Evolutionary conservation across 768 basidiomycete species (phyloP), one percentile per base, ranked within the genome.

Genomic region (Mycena pura): DNA sequence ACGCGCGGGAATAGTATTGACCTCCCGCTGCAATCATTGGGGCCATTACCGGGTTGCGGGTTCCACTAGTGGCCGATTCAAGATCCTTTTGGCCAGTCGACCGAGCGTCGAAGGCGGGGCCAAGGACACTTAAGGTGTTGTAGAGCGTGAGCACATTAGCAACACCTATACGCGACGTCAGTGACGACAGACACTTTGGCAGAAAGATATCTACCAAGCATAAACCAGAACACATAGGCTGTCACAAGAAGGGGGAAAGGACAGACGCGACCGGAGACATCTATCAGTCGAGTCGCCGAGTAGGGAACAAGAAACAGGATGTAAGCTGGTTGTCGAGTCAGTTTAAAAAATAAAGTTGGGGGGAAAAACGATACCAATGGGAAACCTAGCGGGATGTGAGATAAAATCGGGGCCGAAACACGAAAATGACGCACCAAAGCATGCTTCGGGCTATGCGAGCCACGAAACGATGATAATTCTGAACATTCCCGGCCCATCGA

Each of bases 81-180:
- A 66, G 53, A 32, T 66, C 71, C 28, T 70, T 73, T n/a, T 73
- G 69, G 21, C 64, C 60, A 11, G 72, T 60, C 19, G 70, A 64
- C 34, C 69, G 71, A 24, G 70, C 72, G 59, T 81, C 74, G 65
- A 87, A 81, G 22, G 82, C 82, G 24, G 83, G 83, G 9, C 79
- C 77, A 31, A 92, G 74, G 49, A 89, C 80, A 10, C 85, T 83
- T 69, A 90, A 83, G 10, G 87, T 90, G 68, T 88, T 90, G 76
- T 82, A 85, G 27, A 91, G 79, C n/a, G 92, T 76, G 9, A 81
- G 57, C 25, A 89, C 87, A 66, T 92, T 87, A 22, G 84, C 84
- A 25, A 86, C 65, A 40, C 89, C 91, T 92, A 46, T 24, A 49
- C 45, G 45, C 14, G 15, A 49, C 5, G 22, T 69, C 38, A 70